Evolutionary conservation across 1,139 yeast species (phyloP).

Genomic region (Sugiyamaella sp.): DNA sequence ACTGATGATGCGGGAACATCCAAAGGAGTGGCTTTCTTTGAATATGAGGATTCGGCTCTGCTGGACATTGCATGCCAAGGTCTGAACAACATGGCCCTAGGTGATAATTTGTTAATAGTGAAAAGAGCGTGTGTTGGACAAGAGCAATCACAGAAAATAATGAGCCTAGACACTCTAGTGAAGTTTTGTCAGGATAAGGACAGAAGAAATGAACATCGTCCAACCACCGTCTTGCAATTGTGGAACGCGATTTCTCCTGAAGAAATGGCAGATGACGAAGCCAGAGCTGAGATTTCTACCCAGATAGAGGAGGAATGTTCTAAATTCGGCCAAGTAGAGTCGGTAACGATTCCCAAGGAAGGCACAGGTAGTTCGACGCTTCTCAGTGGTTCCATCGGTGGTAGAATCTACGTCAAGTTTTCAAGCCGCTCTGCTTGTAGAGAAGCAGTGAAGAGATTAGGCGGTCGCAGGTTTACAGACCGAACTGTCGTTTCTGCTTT

Average conservation of each 20-base stretch:
- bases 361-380: constrained; percentile 39
- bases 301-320: constrained; percentile 59
- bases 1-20: constrained; percentile 44
- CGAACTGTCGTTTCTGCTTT: constrained; percentile 70
- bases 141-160: constrained; percentile 35
- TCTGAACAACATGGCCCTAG: constrained; percentile 41
- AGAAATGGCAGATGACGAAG: constrained; percentile 59
- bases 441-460: constrained; percentile 61
- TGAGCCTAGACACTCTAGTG: constrained; percentile 33
- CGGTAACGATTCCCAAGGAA: constrained; percentile 63
- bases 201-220: constrained; percentile 10
- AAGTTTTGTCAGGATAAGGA: constrained; percentile 24
- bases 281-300: constrained; percentile 52
- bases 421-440: constrained; percentile 54
- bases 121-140: constrained; percentile 43
- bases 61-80: constrained; percentile 39
- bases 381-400: constrained; percentile 55
- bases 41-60: constrained; percentile 39
- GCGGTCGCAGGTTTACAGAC: constrained; percentile 71
- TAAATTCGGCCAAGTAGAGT: constrained; percentile 55
- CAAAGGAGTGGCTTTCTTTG: constrained; percentile 51
- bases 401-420: constrained; percentile 73
- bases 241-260: constrained; percentile 67
- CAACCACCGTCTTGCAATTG: constrained; percentile 60
- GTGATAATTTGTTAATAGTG: constrained; percentile 42